Percentiles rank a stretch among this genome's conserved stretches.
phyloP scores from a whole-genome alignment of 2,329 filamentous ascomycete genomes.

The Epichloe bromicola region DNA sequence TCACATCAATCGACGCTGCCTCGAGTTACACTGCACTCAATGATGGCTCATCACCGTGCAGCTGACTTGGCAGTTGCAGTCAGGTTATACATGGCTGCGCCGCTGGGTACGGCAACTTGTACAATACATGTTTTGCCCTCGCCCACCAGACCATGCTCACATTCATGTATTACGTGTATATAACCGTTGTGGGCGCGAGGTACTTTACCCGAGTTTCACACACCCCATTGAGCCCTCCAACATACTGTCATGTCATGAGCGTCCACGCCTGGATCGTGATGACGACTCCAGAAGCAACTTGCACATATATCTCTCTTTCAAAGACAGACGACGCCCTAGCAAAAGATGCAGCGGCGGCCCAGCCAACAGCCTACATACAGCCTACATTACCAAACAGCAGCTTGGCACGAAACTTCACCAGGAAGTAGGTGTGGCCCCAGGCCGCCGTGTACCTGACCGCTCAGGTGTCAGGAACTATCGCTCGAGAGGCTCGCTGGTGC shows the following conservation, averaged over 20 bases:
- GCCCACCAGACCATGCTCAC: no score
- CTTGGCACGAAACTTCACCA: conserved; percentile 15
- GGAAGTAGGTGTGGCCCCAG: conserved; percentile 11
- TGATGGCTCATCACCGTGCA: no score
- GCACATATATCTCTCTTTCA: neutral
- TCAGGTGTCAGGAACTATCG: conserved; percentile 16
- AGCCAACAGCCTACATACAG: no score
- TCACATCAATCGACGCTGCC: neutral
- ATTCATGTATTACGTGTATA: no score
- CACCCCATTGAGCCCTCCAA: no score
- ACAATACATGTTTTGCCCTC: no score
- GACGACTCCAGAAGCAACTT: conserved; percentile 14
- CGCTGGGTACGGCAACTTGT: no score
- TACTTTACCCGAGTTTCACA: no score
- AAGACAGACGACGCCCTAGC: conserved; percentile 12
- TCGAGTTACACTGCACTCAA: neutral
- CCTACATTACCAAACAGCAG: neutral
- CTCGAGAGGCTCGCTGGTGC: neutral
- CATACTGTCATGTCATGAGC: neutral
- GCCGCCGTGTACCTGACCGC: conserved; percentile 10
- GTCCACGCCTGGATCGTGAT: conserved; percentile 16
- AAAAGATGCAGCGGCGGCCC: conserved; percentile 16
- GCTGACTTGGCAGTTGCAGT: no score
- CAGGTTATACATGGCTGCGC: no score
- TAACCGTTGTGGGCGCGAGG: no score